A percentile compares a stretch with the other conserved stretches of the same genome.
phyloP scores from a whole-genome alignment of 164 flowering plant species.

The Magnolia officinalis region DNA sequence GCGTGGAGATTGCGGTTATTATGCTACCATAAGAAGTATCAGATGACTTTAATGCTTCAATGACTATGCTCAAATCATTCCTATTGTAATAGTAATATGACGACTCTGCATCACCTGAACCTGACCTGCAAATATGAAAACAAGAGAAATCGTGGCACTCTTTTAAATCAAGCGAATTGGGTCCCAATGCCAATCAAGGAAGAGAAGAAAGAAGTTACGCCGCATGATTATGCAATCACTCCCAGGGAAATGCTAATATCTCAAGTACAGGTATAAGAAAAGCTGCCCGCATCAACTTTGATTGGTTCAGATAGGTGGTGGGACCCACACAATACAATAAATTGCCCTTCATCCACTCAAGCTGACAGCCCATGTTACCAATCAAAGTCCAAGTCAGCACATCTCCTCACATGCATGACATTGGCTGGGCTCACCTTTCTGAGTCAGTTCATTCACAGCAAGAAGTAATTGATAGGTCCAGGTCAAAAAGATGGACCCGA shows the following conservation, averaged over 20 bases:
- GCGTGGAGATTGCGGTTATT: constrained; percentile 46
- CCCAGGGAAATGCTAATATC: neutral
- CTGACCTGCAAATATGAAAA: constrained; percentile 56
- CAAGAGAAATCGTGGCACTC: neutral
- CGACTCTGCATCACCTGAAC: constrained; percentile 45
- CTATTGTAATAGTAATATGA: constrained; percentile 50
- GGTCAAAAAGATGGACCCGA: too few species aligned
- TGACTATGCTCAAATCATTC: constrained; percentile 52
- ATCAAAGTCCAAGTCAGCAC: too few species aligned
- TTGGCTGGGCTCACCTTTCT: too few species aligned
- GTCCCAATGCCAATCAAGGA: neutral
- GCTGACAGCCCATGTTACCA: too few species aligned
- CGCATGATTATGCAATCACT: neutral
- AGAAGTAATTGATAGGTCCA: too few species aligned
- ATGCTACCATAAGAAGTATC: constrained; percentile 37
- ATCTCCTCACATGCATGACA: too few species aligned
- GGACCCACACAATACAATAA: too few species aligned
- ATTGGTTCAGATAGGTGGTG: too few species aligned
- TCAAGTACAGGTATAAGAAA: too few species aligned
- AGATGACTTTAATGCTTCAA: constrained; percentile 59
- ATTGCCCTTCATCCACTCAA: too few species aligned
- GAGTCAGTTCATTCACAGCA: too few species aligned
- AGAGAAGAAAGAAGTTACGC: neutral
- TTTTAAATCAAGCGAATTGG: neutral
- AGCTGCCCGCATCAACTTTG: too few species aligned